Conservation (phyloP, 352 stramenopile species). For the Phytophthora kernoviae region DNA sequence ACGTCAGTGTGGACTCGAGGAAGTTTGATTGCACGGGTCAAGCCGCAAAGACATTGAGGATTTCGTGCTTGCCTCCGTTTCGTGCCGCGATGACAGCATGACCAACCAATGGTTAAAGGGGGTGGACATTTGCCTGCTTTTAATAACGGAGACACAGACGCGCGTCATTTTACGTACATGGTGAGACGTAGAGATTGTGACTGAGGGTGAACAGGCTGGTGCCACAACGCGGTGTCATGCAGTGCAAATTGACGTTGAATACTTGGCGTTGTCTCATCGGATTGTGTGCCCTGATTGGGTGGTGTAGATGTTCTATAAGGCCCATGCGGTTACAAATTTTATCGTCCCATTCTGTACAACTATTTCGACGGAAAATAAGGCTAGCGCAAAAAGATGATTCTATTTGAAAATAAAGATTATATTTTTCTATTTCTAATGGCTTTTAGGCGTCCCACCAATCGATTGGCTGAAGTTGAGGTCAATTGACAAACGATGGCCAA, state of each 20-base stretch:
- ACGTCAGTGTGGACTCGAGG: neutral
- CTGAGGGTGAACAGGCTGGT: neutral
- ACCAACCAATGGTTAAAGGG: neutral
- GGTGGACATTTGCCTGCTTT: neutral
- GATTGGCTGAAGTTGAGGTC: neutral
- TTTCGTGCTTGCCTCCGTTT: neutral
- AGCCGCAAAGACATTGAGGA: neutral
- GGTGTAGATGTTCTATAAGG: too few relatives aligned
- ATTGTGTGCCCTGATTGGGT: neutral
- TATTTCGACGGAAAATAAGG: too few relatives aligned
- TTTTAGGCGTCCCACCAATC: too few relatives aligned
- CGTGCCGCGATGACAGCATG: neutral
- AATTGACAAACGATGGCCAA: constrained; percentile 28
- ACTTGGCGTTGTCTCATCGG: neutral
- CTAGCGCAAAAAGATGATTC: too few relatives aligned
- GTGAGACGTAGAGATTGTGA: neutral
- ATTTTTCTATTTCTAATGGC: too few relatives aligned
- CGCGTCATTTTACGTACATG: neutral
- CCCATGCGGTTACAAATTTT: too few relatives aligned
- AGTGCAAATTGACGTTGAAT: constrained; percentile 9
- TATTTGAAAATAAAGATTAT: too few relatives aligned
- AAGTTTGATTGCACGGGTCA: neutral
- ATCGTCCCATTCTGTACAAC: too few relatives aligned
- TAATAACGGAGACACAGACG: constrained; percentile 1
- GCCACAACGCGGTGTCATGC: constrained; percentile 3